Conservation (phyloP, 805 yeast species). For the Candida alai region DNA sequence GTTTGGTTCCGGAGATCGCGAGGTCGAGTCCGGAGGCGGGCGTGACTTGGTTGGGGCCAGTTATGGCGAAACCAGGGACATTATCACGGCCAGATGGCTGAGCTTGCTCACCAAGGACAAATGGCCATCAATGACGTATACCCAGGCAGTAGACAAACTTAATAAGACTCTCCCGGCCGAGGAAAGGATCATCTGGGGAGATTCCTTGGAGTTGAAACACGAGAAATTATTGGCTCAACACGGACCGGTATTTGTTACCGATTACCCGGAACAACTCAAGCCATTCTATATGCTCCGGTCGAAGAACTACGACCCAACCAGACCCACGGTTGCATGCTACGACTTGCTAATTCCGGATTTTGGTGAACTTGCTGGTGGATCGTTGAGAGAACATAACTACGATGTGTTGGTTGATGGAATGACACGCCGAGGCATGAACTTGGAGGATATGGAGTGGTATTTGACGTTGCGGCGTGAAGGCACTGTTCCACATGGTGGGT, state of each 20-base stretch:
- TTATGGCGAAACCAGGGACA: slow-evolving; percentile 32
- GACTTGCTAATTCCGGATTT: slow-evolving; percentile 86
- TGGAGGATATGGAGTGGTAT: slow-evolving; percentile 74
- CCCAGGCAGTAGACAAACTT: slow-evolving; percentile 61
- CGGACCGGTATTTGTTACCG: slow-evolving; percentile 83
- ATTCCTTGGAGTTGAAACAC: slow-evolving; percentile 73
- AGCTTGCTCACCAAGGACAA: slow-evolving; percentile 35
- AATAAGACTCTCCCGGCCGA: slow-evolving; percentile 16
- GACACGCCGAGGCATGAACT: slow-evolving; percentile 51
- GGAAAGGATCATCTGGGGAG: slow-evolving; percentile 55
- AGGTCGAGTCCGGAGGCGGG: slow-evolving; percentile 14
- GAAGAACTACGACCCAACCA: slow-evolving; percentile 21
- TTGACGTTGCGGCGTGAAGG: slow-evolving; percentile 70
- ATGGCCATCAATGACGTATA: slow-evolving; percentile 75
- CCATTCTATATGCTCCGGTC: slow-evolving; percentile 88
- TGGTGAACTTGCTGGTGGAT: slow-evolving; percentile 95
- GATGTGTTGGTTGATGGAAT: slow-evolving; percentile 48
- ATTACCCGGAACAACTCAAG: slow-evolving; percentile 75
- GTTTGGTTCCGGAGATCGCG: slow-evolving; percentile 8
- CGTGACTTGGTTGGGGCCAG: slow-evolving; percentile 33
- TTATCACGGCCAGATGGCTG: slow-evolving; percentile 54
- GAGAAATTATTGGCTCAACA: slow-evolving; percentile 86
- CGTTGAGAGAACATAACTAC: slow-evolving; percentile 75
- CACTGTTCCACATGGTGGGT: slow-evolving; percentile 92
- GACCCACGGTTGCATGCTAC: slow-evolving; percentile 77